Conservation (phyloP, 805 yeast genomes). For the Candida patagonica region DNA sequence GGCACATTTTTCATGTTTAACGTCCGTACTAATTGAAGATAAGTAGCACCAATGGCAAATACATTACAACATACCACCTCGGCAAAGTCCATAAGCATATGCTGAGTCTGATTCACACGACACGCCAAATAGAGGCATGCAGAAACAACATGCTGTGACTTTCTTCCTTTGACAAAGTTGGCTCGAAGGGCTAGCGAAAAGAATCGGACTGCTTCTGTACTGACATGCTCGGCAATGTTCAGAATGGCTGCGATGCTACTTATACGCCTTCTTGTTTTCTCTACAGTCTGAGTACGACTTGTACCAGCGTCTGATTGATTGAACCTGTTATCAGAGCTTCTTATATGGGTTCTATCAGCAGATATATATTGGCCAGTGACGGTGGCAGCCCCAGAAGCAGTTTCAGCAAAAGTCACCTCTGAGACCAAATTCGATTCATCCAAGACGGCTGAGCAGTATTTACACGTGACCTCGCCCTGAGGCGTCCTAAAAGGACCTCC, state of each 20-base stretch:
- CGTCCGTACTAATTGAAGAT: constrained; percentile 81
- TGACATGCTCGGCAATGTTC: constrained; percentile 70
- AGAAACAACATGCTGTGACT: constrained; percentile 90
- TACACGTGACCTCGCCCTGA: constrained; percentile 39
- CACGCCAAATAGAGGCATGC: constrained; percentile 94
- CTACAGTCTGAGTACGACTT: constrained; percentile 79
- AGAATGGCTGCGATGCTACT: constrained; percentile 72
- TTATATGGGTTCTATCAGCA: constrained; percentile 66
- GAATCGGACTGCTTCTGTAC: constrained; percentile 84
- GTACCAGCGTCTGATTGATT: constrained; percentile 34
- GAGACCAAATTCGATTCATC: constrained; percentile 93
- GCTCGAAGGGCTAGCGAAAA: constrained; percentile 76
- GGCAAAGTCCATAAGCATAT: constrained; percentile 92
- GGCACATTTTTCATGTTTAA: constrained; percentile 73
- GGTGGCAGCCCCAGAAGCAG: constrained; percentile 87
- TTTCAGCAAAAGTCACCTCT: constrained; percentile 90
- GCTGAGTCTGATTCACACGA: constrained; percentile 81
- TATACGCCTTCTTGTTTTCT: constrained; percentile 73
- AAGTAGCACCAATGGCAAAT: constrained; percentile 92
- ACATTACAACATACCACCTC: constrained; percentile 85
- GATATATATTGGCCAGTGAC: constrained; percentile 93
- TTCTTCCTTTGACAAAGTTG: constrained; percentile 94
- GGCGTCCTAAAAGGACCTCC: constrained; percentile 1
- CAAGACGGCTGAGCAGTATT: constrained; percentile 73
- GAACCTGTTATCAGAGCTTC: constrained; percentile 39